Evolutionary conservation across 148 eudicot species (phyloP).

Genomic region (Vaccinium corymbosum): DNA sequence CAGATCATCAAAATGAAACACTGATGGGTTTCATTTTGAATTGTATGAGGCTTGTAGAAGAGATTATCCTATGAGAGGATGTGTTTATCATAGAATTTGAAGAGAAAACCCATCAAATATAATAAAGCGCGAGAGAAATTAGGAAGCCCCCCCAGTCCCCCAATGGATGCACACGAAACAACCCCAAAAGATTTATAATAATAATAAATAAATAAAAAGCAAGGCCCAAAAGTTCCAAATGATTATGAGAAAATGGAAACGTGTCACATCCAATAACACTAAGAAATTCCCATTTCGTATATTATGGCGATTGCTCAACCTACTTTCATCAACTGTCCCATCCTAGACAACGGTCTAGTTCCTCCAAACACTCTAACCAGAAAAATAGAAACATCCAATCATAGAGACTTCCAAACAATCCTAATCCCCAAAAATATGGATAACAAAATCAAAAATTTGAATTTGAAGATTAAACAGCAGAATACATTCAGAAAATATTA

Average conservation of each 20-base stretch:
- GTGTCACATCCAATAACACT: not conserved
- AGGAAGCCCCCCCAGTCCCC: not conserved
- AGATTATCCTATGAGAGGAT: not conserved
- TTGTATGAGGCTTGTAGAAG: not conserved
- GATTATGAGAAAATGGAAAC: not conserved
- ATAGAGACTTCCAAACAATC: not conserved
- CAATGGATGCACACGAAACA: not conserved
- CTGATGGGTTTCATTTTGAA: not conserved
- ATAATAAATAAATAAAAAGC: not conserved
- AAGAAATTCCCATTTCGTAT: not conserved
- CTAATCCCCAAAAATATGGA: not conserved
- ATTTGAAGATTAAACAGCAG: not conserved
- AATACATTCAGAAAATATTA: not conserved
- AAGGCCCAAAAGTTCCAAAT: not conserved
- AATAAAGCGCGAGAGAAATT: not conserved
- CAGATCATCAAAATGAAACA: not conserved
- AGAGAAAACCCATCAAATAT: not conserved
- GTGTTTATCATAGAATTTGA: not conserved
- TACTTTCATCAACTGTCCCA: not conserved
- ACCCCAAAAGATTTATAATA: not conserved
- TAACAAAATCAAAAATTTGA: not conserved
- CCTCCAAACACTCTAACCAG: not conserved
- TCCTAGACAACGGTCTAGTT: not conserved
- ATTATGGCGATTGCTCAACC: not conserved
- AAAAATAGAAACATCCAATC: not conserved